Conservation (phyloP, 2,329 filamentous ascomycete species). For the Myriosclerotinia duriaeana region DNA sequence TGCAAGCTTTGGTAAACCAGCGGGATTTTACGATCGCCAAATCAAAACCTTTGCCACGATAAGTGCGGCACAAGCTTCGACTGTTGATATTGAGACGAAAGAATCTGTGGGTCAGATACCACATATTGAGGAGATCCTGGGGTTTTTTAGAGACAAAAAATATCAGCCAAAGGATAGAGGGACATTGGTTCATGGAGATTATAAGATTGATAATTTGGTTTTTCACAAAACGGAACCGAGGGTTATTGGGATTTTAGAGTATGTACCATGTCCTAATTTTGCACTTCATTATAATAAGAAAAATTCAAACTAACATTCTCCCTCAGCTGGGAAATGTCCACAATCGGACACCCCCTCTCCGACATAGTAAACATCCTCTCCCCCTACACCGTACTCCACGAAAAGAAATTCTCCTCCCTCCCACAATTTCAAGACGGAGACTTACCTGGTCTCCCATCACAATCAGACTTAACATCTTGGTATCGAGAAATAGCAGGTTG, state of each 20-base stretch:
- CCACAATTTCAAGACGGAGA: slow-evolving; percentile 47
- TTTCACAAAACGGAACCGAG: slow-evolving; percentile 86
- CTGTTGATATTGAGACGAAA: slow-evolving; percentile 74
- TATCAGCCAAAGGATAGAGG: slow-evolving; percentile 75
- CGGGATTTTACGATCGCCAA: slow-evolving; percentile 83
- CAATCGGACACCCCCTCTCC: slow-evolving; percentile 90
- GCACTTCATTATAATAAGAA: background rate
- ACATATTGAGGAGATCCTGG: slow-evolving; percentile 75
- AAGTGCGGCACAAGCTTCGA: slow-evolving; percentile 71
- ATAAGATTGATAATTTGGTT: slow-evolving; percentile 89
- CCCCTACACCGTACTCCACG: slow-evolving; percentile 44
- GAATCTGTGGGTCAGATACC: slow-evolving; percentile 78
- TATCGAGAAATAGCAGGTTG: slow-evolving; percentile 69
- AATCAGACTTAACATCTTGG: slow-evolving; percentile 61
- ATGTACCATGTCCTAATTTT: slow-evolving; percentile 39
- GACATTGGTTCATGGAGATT: slow-evolving; percentile 89
- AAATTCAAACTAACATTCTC: slow-evolving; percentile 7
- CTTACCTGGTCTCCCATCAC: slow-evolving; percentile 53
- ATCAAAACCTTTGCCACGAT: slow-evolving; percentile 79
- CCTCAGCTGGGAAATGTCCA: slow-evolving; percentile 89
- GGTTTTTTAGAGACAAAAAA: slow-evolving; percentile 69
- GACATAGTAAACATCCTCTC: slow-evolving; percentile 79
- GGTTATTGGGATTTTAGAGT: slow-evolving; percentile 91
- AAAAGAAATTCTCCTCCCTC: slow-evolving; percentile 38
- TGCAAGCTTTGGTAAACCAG: slow-evolving; percentile 67